Evolutionary conservation across 257 asterid genomes (phyloP).

Genomic region (Verbascum thapsus): DNA sequence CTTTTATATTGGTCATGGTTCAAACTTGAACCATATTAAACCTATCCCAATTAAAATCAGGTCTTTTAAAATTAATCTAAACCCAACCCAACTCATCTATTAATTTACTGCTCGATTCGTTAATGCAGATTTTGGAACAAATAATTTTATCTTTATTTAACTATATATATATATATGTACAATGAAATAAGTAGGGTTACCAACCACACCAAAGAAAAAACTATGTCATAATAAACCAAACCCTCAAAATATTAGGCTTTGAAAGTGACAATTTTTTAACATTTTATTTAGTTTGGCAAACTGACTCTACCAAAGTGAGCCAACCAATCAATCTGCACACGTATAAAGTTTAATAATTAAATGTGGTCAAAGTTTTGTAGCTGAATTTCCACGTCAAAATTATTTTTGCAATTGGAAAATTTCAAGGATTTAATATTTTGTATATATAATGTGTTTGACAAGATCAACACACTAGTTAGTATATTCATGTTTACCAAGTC

Average conservation of each 20-base stretch:
- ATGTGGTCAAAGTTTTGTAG: slow-evolving; percentile 30
- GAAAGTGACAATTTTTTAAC: slow-evolving; percentile 13
- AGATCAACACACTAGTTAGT: too few relatives aligned
- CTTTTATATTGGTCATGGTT: too few relatives aligned
- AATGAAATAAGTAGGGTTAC: slow-evolving; percentile 21
- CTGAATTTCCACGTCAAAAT: slow-evolving; percentile 24
- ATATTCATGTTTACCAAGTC: too few relatives aligned
- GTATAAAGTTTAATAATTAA: slow-evolving; percentile 2
- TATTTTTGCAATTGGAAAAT: background rate
- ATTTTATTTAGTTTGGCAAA: slow-evolving; percentile 2
- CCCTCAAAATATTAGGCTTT: slow-evolving; percentile 31
- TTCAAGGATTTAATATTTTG: background rate
- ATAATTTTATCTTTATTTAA: background rate
- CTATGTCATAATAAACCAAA: slow-evolving; percentile 32
- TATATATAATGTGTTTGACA: slow-evolving; percentile 12
- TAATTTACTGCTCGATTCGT: too few relatives aligned
- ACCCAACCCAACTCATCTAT: too few relatives aligned
- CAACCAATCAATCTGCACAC: slow-evolving; percentile 40
- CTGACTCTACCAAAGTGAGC: slow-evolving; percentile 29
- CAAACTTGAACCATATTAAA: too few relatives aligned
- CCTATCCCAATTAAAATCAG: too few relatives aligned
- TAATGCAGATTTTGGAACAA: too few relatives aligned
- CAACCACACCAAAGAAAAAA: slow-evolving; percentile 48
- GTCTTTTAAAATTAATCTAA: too few relatives aligned
- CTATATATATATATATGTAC: background rate